Evolutionary conservation across 768 basidiomycete species (phyloP).

Genomic region (Xanthoconium stramineum): DNA sequence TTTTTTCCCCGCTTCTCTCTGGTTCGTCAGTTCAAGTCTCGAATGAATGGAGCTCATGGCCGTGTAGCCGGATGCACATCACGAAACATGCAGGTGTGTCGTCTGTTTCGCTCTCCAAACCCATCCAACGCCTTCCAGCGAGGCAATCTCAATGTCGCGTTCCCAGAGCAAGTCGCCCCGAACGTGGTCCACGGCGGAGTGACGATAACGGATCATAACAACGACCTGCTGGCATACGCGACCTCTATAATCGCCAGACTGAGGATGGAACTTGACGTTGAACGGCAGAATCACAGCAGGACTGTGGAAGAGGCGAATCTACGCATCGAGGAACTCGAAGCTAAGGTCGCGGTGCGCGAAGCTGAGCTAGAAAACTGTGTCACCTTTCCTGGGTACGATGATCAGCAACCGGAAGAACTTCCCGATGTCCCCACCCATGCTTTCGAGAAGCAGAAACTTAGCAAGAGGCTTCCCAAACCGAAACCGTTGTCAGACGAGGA

Average conservation of each 20-base stretch:
- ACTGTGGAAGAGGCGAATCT: conserved; percentile 39
- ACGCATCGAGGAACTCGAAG: conserved; percentile 45
- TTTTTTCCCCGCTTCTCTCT: not conserved
- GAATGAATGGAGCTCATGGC: conserved; percentile 45
- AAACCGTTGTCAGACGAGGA: conserved; percentile 35
- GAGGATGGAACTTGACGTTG: conserved; percentile 41
- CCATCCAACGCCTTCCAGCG: conserved; percentile 12
- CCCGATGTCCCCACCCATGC: not conserved
- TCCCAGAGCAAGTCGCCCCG: conserved; percentile 17
- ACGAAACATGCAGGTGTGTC: conserved; percentile 43
- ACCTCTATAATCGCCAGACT: conserved; percentile 43
- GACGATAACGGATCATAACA: conserved; percentile 4
- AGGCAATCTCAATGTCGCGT: conserved; percentile 21
- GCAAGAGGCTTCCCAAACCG: conserved; percentile 11
- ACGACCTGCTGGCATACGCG: conserved; percentile 40
- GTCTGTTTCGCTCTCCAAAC: conserved; percentile 1
- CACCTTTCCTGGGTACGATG: conserved; percentile 5
- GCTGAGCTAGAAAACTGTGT: conserved; percentile 46
- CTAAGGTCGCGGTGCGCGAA: conserved; percentile 56
- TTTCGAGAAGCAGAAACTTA: not conserved
- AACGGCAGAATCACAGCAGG: conserved; percentile 41
- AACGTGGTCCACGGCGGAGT: not conserved
- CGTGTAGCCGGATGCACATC: conserved; percentile 42
- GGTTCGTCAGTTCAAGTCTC: conserved; percentile 40
- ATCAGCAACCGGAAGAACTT: not conserved